Evolutionary conservation across 805 yeast genomes (phyloP).

Genomic region (Pichia gijzeniarum): DNA sequence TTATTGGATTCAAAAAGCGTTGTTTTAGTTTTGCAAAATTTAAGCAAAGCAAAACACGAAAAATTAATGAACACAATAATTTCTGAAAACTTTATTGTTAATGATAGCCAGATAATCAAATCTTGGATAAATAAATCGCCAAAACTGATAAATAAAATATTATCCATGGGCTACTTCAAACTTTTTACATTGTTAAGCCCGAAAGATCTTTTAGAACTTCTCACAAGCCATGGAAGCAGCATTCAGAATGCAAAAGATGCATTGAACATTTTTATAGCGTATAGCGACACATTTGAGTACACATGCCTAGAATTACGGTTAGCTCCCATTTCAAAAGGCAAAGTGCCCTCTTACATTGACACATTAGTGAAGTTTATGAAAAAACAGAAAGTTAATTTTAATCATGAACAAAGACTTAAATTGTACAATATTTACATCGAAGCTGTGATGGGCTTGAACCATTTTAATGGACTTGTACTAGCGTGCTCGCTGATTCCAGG

Average conservation of each 20-base stretch:
- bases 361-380: neutral
- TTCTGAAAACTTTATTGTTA: neutral
- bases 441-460: neutral
- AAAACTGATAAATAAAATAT: neutral
- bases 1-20: neutral
- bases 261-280: neutral
- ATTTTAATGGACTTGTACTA: neutral
- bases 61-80: neutral
- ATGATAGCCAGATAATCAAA: neutral
- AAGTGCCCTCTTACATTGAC: neutral
- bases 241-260: neutral
- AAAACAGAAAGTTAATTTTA: neutral
- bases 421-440: neutral
- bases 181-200: neutral
- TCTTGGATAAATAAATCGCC: neutral
- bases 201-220: neutral
- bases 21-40: neutral
- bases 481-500: constrained; percentile 4
- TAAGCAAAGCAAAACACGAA: neutral
- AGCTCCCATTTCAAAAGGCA: neutral
- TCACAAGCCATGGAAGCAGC: neutral
- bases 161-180: neutral
- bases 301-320: neutral
- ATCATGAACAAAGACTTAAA: neutral
- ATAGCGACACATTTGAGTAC: constrained; percentile 4